phyloP scores from a whole-genome alignment of 2,329 filamentous ascomycete species.

The Trichoderma semiorbis region DNA sequence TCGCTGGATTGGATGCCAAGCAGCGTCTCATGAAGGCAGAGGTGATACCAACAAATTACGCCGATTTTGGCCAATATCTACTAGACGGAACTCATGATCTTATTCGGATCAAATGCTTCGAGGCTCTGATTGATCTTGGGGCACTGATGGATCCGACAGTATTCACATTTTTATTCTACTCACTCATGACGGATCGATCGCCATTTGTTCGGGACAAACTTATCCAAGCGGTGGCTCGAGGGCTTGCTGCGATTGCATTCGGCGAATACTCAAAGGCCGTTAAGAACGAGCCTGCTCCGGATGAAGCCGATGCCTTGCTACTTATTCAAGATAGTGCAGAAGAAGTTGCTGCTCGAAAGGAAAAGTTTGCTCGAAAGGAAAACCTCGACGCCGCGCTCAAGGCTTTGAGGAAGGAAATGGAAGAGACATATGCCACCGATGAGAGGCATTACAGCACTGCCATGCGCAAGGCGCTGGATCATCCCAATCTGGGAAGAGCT shows the following conservation, averaged over 20 bases:
- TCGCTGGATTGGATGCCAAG: slow-evolving; percentile 59
- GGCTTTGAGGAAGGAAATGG: slow-evolving; percentile 43
- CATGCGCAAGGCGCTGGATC: slow-evolving; percentile 43
- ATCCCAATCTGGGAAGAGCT: slow-evolving; percentile 36
- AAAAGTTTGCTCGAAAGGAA: slow-evolving; percentile 62
- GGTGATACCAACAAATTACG: slow-evolving; percentile 51
- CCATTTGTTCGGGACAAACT: slow-evolving; percentile 60
- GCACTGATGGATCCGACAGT: slow-evolving; percentile 54
- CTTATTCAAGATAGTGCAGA: slow-evolving; percentile 42
- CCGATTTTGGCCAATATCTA: slow-evolving; percentile 61
- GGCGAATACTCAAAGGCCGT: slow-evolving; percentile 53
- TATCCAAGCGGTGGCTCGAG: slow-evolving; percentile 56
- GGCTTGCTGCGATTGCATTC: slow-evolving; percentile 61
- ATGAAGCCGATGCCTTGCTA: slow-evolving; percentile 38
- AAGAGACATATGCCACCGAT: slow-evolving; percentile 38
- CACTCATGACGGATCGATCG: slow-evolving; percentile 60
- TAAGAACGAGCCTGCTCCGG: slow-evolving; percentile 37
- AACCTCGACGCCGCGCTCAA: slow-evolving; percentile 56
- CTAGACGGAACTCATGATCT: slow-evolving; percentile 61
- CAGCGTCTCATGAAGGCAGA: slow-evolving; percentile 61
- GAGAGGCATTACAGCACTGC: slow-evolving; percentile 40
- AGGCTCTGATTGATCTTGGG: slow-evolving; percentile 61
- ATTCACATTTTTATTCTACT: slow-evolving; percentile 54
- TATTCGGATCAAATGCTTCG: slow-evolving; percentile 64
- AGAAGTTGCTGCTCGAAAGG: slow-evolving; percentile 56